Conservation (phyloP, 2,329 filamentous ascomycete species). For the Lecanicillium sp. region DNA sequence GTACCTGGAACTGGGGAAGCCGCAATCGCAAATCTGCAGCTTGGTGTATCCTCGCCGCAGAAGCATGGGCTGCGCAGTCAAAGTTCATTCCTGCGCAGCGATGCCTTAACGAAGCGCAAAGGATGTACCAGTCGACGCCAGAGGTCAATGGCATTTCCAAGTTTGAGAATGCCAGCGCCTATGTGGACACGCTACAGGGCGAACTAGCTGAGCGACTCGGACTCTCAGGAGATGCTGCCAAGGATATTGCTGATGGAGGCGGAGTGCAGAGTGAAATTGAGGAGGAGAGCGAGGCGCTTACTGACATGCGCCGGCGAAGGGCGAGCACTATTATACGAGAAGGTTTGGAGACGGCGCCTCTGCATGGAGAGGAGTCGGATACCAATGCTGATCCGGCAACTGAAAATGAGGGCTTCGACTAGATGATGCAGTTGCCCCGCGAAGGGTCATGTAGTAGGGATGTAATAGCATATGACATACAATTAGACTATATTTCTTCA, state of each 20-base stretch:
- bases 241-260: slow-evolving; percentile 19
- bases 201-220: slow-evolving; percentile 39
- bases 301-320: slow-evolving; percentile 38
- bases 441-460: background rate
- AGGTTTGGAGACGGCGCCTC: slow-evolving; percentile 38
- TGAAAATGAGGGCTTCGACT: slow-evolving; percentile 6
- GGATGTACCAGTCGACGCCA: slow-evolving; percentile 42
- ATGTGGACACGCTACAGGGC: slow-evolving; percentile 43
- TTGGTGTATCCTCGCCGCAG: slow-evolving; percentile 77
- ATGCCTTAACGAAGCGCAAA: slow-evolving; percentile 62
- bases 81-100: slow-evolving; percentile 72
- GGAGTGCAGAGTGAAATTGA: slow-evolving; percentile 32
- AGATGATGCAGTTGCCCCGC: background rate
- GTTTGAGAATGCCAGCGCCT: slow-evolving; percentile 42
- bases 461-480: slow-evolving; percentile 1
- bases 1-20: slow-evolving; percentile 59
- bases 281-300: slow-evolving; percentile 44
- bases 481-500: background rate
- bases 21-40: slow-evolving; percentile 78
- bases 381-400: background rate
- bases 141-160: slow-evolving; percentile 42
- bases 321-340: slow-evolving; percentile 41
- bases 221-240: slow-evolving; percentile 16
- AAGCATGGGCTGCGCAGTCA: slow-evolving; percentile 71
- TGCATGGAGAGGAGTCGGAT: slow-evolving; percentile 15